These are phyloP conservation scores for Botryobasidium botryosum DNA, from an alignment of 768 basidiomycete species.

Conservation along the genomic window DNA sequence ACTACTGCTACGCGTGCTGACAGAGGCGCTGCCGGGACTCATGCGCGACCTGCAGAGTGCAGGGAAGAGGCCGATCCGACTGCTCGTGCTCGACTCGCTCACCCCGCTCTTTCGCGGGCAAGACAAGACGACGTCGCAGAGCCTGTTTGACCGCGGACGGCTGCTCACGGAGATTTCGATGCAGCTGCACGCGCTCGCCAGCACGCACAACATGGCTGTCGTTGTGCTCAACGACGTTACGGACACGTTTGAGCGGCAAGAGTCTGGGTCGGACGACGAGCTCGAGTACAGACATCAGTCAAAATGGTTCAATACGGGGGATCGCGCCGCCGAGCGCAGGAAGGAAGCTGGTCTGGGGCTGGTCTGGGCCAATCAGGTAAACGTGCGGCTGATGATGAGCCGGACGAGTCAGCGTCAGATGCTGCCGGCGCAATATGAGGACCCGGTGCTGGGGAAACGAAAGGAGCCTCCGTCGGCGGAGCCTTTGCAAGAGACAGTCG, in stretches of 20 bases:
- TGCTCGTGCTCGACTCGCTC: conserved; percentile 78
- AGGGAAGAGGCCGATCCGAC: conserved; percentile 40
- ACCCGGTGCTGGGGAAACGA: too few relatives aligned
- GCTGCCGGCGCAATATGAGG: too few relatives aligned
- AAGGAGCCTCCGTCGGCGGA: too few relatives aligned
- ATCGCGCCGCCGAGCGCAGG: conserved; percentile 36
- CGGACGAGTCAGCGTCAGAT: too few relatives aligned
- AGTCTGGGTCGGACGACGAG: too few relatives aligned
- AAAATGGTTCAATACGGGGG: conserved; percentile 55
- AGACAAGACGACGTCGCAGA: conserved; percentile 38
- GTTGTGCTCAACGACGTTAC: conserved; percentile 81
- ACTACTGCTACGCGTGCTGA: conserved; percentile 38
- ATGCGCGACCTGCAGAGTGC: conserved; percentile 22
- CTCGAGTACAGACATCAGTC: conserved; percentile 57
- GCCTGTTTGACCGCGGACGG: conserved; percentile 56
- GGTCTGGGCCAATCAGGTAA: conserved; percentile 88
- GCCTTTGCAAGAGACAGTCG: too few relatives aligned
- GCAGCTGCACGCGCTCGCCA: conserved; percentile 54
- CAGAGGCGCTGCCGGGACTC: conserved; percentile 35
- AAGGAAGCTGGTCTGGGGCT: conserved; percentile 81
- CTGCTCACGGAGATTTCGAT: conserved; percentile 49
- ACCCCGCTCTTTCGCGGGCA: conserved; percentile 65
- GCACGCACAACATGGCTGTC: conserved; percentile 45
- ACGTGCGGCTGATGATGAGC: conserved; percentile 78
- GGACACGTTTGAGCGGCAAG: conserved; percentile 40